Evolutionary conservation across 2,329 filamentous ascomycete genomes (phyloP).

Genomic region (Pyrenophora graminea): DNA sequence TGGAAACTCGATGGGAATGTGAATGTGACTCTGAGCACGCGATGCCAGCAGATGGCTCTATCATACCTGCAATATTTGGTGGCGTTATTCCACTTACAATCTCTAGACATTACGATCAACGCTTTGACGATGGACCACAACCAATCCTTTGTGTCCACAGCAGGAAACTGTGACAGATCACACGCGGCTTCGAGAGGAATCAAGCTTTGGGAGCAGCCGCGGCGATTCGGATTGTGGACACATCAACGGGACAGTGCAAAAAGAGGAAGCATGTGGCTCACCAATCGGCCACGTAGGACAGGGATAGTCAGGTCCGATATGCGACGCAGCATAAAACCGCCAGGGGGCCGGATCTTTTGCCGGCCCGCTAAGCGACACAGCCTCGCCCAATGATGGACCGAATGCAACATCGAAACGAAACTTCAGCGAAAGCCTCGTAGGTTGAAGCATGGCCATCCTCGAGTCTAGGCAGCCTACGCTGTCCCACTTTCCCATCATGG

Average conservation of each 20-base stretch:
- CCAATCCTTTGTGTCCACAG: slow-evolving; percentile 19
- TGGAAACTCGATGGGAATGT: too few relatives aligned
- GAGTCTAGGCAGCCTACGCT: slow-evolving; percentile 17
- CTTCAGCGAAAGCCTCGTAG: slow-evolving; percentile 15
- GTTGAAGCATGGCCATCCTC: slow-evolving; percentile 19
- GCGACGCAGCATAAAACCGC: slow-evolving; percentile 38
- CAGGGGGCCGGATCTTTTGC: slow-evolving; percentile 27
- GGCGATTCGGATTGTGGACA: slow-evolving; percentile 16
- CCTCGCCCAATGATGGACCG: slow-evolving; percentile 32
- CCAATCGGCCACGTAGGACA: slow-evolving; percentile 34
- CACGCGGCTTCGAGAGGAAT: slow-evolving; percentile 6
- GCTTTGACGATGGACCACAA: slow-evolving; percentile 12
- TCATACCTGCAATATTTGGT: too few relatives aligned
- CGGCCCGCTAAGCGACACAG: slow-evolving; percentile 34
- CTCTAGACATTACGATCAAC: background rate
- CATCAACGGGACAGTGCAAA: slow-evolving; percentile 17
- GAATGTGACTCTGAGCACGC: too few relatives aligned
- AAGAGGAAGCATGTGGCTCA: slow-evolving; percentile 16
- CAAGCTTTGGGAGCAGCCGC: slow-evolving; percentile 28
- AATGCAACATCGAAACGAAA: slow-evolving; percentile 33
- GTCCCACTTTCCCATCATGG: slow-evolving; percentile 24
- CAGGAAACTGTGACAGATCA: slow-evolving; percentile 23
- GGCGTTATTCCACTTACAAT: background rate
- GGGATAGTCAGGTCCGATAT: slow-evolving; percentile 24
- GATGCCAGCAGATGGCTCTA: too few relatives aligned